Base-by-base conservation (phyloP, 2,329 filamentous ascomycete genomes). In the Penicillium sp. region DNA sequence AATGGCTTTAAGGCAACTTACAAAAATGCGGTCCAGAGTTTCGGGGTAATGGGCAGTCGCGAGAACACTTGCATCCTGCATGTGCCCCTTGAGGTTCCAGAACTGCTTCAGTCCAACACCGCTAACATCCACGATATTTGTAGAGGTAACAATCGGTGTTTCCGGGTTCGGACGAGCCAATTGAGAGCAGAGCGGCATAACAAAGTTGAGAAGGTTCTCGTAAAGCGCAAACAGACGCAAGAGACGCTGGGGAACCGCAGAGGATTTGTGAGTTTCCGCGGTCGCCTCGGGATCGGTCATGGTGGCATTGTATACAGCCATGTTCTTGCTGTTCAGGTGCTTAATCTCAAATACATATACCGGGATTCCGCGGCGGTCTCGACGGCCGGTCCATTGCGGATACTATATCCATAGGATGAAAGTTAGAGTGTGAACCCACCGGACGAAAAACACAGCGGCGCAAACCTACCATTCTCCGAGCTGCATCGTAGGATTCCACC, bases 41-140 rank as follows among this genome's bases (percentile, higher is more conserved):
- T 98, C 94, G 0, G 94, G 94, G 75, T 97, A 98, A 79, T 97
- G 91, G 5, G 93, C 92, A 3, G 93, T 97, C 6, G 94, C 94
- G 58, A 97, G 83, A 63, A 89, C 87, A 72, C 90, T 93, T 2
- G 93, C 93, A 72, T 93, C 90, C 80, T 97, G 93, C 93, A 98
- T 96, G 77, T 97, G 94, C 26, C 81, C 82, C 82, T 96, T 95
- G 65, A 98, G 79, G 78, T 96, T 96, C 94, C 94, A 97, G 76
- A 97, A 97, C 81, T 96, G 93, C 81, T 91, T 92, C 76, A 98
- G 78, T 6, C 92, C 92, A 29, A 97, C 93, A 15, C 90, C 89
- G 17, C 88, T 90, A 66, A 98, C 92, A 76, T 98, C 94, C 61
- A 97, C 93, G 70, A 98, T 96, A 79, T 97, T 97, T 70, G 91